phyloP scores from a whole-genome alignment of 73 alveolate species.

The Tetrahymena thermophila region DNA sequence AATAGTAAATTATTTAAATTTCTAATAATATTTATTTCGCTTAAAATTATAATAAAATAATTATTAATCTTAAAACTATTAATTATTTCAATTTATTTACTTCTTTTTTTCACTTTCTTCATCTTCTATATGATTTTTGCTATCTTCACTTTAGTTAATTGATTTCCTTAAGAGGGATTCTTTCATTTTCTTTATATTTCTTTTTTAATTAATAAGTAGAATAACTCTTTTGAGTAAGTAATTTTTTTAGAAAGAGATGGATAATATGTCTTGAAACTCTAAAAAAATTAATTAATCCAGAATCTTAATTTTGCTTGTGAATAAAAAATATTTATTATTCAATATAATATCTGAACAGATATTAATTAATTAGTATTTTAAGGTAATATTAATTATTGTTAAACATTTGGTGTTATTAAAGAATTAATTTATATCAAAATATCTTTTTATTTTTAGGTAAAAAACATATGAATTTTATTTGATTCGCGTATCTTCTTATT shows the following conservation, averaged over 20 bases:
- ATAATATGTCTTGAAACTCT: neutral
- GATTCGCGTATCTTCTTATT: neutral
- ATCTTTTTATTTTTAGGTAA: neutral
- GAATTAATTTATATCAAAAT: neutral
- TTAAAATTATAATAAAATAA: no score
- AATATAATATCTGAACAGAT: neutral
- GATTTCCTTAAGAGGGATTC: neutral
- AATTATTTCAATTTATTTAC: neutral
- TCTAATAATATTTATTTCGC: no score
- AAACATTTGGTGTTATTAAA: neutral
- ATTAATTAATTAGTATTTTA: neutral
- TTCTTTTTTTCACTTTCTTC: neutral
- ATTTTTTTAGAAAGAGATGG: neutral
- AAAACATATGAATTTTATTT: neutral
- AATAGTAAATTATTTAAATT: no score
- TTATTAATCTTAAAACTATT: neutral
- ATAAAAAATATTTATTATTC: neutral
- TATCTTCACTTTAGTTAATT: neutral
- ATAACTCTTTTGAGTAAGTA: neutral
- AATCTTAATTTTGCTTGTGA: neutral
- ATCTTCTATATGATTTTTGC: neutral
- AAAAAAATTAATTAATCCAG: no score
- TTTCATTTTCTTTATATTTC: neutral
- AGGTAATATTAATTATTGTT: neutral
- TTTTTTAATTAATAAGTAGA: neutral